Base-by-base conservation (phyloP, 148 eudicot genomes). In the Euryodendron excelsum region DNA sequence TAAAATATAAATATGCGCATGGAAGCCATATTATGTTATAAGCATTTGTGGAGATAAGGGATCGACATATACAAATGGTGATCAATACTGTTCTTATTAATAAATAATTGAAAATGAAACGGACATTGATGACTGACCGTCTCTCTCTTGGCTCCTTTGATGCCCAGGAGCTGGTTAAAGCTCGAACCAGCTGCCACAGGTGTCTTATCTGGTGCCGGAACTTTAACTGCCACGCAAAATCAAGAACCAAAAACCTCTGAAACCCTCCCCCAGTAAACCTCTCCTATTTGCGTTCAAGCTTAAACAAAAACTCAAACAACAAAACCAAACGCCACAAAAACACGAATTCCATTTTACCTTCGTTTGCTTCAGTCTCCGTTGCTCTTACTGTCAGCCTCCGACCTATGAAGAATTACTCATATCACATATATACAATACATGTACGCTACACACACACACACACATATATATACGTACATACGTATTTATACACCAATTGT, bases 101-200 rank as follows among this genome's bases (percentile, higher is more conserved):
- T 0, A 37, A 48, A 5, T 76, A 34, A 78, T 17, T 3, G 23
- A 45, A 41, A 31, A 69, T 13, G 64, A 53, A 31, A 52, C 31
- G 68, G 61, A 74, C 59, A 77, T 77, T 8, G 39, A 67, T 21
- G 75, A 77, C 90, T 78, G 77, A 95, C 99, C 75, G 93, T 81
- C 88, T 95, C 97, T 86, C 89, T 90, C 75, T 91, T 85, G 76
- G 99, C 99, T 81, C 99, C 97, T 89, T 93, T 93, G 68, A 95
- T 95, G 27, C 97, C 99, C 74, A 93, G 89, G 69, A 95, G 89
- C 89, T 95, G 99, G 78, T 95, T 95, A 76, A 95, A 80, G 68
- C 94, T 87, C 0, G 96, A 95, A 72, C 99, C 99, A 60, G 83
- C 76, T 30, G 85, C 88, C 15, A 87, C 84, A 53, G 95, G 94